A percentile compares a stretch with the other conserved stretches of the same genome.
phyloP scores from a whole-genome alignment of 2,329 filamentous ascomycete species.

The Fonsecaea pedrosoi region DNA sequence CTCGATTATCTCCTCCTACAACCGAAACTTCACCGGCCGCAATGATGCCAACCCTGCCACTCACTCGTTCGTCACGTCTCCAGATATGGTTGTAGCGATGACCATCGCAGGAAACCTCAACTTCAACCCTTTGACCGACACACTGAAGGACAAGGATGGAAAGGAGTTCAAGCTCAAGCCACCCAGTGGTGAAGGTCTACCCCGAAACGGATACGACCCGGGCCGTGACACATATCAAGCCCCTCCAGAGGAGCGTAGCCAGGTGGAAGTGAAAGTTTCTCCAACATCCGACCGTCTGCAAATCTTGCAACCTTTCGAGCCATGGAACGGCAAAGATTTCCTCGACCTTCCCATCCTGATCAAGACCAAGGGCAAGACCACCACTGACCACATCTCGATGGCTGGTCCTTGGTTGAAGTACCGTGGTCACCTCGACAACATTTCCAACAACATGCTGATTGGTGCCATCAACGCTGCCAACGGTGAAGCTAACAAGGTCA shows the following conservation, averaged over 20 bases:
- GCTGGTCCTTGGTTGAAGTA: slow-evolving; percentile 98
- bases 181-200: slow-evolving; percentile 82
- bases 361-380: slow-evolving; percentile 96
- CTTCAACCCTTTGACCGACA: slow-evolving; percentile 96
- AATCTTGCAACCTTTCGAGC: slow-evolving; percentile 80
- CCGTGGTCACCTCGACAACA: slow-evolving; percentile 98
- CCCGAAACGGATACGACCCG: slow-evolving; percentile 81
- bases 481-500: slow-evolving; percentile 95
- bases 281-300: slow-evolving; percentile 94
- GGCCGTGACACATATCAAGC: slow-evolving; percentile 95
- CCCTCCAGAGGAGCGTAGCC: slow-evolving; percentile 77
- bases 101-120: slow-evolving; percentile 81
- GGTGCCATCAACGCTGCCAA: slow-evolving; percentile 96
- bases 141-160: slow-evolving; percentile 90
- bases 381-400: slow-evolving; percentile 97
- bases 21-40: slow-evolving; percentile 99
- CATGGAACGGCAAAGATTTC: slow-evolving; percentile 94
- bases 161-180: slow-evolving; percentile 90
- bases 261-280: slow-evolving; percentile 80
- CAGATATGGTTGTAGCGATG: slow-evolving; percentile 86
- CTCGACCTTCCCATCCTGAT: slow-evolving; percentile 86
- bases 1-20: slow-evolving; percentile 98
- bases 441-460: slow-evolving; percentile 99
- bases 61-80: slow-evolving; percentile 90
- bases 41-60: slow-evolving; percentile 96